These are phyloP conservation scores for Paxillus ammoniavirescens DNA, from an alignment of 768 basidiomycete species.

Conservation along the genomic window DNA sequence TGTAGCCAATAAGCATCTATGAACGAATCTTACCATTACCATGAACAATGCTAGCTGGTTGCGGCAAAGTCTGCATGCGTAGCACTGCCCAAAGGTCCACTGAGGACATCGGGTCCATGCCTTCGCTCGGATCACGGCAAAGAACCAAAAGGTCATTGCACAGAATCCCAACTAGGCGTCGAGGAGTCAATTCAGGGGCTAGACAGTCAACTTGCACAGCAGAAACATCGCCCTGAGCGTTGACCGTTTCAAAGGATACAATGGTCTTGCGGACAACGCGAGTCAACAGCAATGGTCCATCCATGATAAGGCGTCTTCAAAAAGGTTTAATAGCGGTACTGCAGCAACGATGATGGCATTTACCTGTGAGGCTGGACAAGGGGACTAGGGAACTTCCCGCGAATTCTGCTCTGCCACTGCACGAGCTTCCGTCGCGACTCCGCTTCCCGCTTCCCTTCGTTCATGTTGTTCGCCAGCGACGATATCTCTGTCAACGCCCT, in stretches of 20 bases:
- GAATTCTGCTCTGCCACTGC: constrained; percentile 86
- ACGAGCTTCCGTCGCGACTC: constrained; percentile 91
- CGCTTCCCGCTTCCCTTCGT: constrained; percentile 95
- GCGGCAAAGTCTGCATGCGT: constrained; percentile 90
- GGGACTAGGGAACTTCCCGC: constrained; percentile 93
- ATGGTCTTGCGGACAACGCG: constrained; percentile 88
- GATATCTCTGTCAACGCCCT: constrained; percentile 86
- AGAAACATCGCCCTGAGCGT: constrained; percentile 72
- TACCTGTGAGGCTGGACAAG: constrained; percentile 96
- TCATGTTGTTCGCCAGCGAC: constrained; percentile 89
- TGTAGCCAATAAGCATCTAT: background rate
- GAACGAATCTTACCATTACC: constrained; percentile 60
- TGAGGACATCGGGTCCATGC: constrained; percentile 64
- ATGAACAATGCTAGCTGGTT: constrained; percentile 88
- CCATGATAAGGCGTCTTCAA: constrained; percentile 84
- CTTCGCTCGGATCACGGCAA: constrained; percentile 82
- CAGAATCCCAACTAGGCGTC: constrained; percentile 75
- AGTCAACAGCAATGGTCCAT: constrained; percentile 80
- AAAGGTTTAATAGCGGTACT: constrained; percentile 8
- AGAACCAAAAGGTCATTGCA: constrained; percentile 94
- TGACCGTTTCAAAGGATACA: constrained; percentile 77
- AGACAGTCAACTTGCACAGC: constrained; percentile 90
- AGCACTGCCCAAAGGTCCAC: constrained; percentile 98
- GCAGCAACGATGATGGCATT: constrained; percentile 17
- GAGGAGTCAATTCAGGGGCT: constrained; percentile 79